Percentiles rank a stretch among this genome's conserved stretches.
These are phyloP conservation scores for Bipolaris cookei DNA, from an alignment of 2,329 filamentous ascomycete species.

Conservation along the genomic window DNA sequence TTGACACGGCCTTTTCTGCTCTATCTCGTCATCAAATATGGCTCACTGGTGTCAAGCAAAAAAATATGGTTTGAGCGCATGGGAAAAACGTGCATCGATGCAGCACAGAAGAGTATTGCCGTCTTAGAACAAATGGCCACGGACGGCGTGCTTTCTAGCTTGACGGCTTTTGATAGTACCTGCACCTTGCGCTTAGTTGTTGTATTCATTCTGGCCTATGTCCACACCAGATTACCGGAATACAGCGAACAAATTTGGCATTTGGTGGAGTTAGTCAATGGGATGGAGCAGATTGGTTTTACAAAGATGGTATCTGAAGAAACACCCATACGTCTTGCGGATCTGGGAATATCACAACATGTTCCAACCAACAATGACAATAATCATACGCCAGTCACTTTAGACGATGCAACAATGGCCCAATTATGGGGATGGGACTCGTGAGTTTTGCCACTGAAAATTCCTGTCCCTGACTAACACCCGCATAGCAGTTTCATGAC, in stretches of 20 bases:
- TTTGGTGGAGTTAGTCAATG: constrained; percentile 27
- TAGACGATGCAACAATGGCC: constrained; percentile 39
- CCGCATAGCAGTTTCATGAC: constrained; percentile 40
- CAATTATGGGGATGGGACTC: constrained; percentile 43
- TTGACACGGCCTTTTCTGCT: constrained; percentile 46
- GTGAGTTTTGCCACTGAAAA: constrained; percentile 23
- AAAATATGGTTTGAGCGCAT: constrained; percentile 45
- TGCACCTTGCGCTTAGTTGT: constrained; percentile 43
- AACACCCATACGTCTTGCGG: constrained; percentile 40
- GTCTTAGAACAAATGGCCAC: constrained; percentile 41
- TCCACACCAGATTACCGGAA: constrained; percentile 35
- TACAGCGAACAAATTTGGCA: constrained; percentile 39
- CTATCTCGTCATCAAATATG: constrained; percentile 41
- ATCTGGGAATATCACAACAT: constrained; percentile 36
- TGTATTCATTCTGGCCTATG: constrained; percentile 47
- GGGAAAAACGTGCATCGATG: constrained; percentile 44
- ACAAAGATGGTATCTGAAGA: constrained; percentile 45
- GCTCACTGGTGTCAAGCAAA: constrained; percentile 32
- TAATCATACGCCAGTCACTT: constrained; percentile 20
- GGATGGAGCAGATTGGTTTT: constrained; percentile 46
- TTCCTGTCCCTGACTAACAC: background rate
- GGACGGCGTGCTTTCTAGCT: constrained; percentile 36
- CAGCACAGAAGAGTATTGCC: constrained; percentile 37
- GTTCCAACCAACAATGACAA: background rate
- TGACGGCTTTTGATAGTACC: constrained; percentile 47